phyloP scores from a whole-genome alignment of 1,139 yeast species.

The Protomyces gravidus region DNA sequence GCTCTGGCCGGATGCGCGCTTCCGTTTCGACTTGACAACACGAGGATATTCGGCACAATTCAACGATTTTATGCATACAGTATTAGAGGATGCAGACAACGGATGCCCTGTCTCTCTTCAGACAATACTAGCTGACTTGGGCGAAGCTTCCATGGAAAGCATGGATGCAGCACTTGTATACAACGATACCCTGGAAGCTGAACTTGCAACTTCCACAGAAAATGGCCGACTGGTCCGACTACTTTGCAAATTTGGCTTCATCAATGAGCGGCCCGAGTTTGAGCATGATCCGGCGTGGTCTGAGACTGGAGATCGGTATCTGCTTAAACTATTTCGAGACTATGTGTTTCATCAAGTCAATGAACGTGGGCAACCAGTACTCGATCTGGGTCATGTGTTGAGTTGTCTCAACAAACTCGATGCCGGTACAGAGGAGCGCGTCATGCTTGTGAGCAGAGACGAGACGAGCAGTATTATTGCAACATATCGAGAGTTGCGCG shows the following conservation, averaged over 20 bases:
- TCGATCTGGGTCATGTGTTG: constrained; percentile 80
- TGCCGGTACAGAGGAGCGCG: constrained; percentile 81
- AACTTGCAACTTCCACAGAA: constrained; percentile 70
- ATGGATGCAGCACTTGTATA: constrained; percentile 56
- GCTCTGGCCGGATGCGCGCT: constrained; percentile 38
- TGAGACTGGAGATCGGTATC: constrained; percentile 70
- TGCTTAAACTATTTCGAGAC: constrained; percentile 74
- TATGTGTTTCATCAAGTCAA: constrained; percentile 81
- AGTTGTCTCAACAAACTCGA: constrained; percentile 79
- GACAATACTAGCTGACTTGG: constrained; percentile 40
- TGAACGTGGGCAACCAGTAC: constrained; percentile 67
- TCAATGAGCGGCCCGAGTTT: constrained; percentile 69
- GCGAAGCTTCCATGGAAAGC: constrained; percentile 46
- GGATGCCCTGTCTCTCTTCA: constrained; percentile 32
- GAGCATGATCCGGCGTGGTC: constrained; percentile 59
- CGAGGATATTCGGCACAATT: constrained; percentile 33
- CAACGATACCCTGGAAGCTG: constrained; percentile 63
- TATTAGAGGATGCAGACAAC: constrained; percentile 34
- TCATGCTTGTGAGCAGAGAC: constrained; percentile 74
- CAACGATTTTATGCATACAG: constrained; percentile 31
- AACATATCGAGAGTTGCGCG: constrained; percentile 67
- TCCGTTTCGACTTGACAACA: constrained; percentile 37
- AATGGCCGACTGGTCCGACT: constrained; percentile 82
- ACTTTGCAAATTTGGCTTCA: constrained; percentile 71
- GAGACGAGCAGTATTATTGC: constrained; percentile 76